Base-by-base conservation (phyloP, 371 early-diverging fungal species). In the Mortierella polycephala region DNA sequence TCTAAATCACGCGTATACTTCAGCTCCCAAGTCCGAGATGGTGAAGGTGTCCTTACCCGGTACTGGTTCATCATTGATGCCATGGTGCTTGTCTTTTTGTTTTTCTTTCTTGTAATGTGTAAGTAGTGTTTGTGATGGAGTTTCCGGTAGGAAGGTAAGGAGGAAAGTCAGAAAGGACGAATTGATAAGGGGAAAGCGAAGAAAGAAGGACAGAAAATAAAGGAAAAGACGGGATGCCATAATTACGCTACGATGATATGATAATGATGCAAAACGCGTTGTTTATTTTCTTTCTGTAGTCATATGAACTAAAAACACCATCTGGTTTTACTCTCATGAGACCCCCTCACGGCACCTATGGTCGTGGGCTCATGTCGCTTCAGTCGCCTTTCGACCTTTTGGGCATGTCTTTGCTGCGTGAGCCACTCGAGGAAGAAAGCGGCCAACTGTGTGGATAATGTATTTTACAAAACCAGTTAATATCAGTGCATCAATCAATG, bases 331-430 rank as follows among this genome's bases (percentile, higher is more conserved):
- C 52, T 50, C 6, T 50, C 44, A 45, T 18, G 39, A 13, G 12
- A 9, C 12, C 51, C 47, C n/a, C 42, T 40, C 20, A 54, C 18
- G n/a, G 41, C n/a, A n/a, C 59, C 40, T n/a, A 74, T 69, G 16
- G 46, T 63, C 44, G 44, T 53, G 7, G 77, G 64, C 11, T 64
- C 64, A 37, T 64, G 50, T 11, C 65, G 55, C 14, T 11, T 23
- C 12, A 70, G 57, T 7, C 77, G 64, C 53, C 51, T 67, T 61
- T 76, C 77, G 9, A 76, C 63, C 30, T 45, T n/a, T 1, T 46
- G 11, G 0, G 77, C 71, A 46, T n/a, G 57, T 47, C 30, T 50
- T 18, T 60, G 62, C 39, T 56, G 37, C 54, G 20, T 56, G 47
- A 76, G 52, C 71, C 71, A 76, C 14, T 71, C 71, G 6, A 67